Conservation (phyloP, 2,329 filamentous ascomycete genomes). For the Tolypocladium cylindrosporum region DNA sequence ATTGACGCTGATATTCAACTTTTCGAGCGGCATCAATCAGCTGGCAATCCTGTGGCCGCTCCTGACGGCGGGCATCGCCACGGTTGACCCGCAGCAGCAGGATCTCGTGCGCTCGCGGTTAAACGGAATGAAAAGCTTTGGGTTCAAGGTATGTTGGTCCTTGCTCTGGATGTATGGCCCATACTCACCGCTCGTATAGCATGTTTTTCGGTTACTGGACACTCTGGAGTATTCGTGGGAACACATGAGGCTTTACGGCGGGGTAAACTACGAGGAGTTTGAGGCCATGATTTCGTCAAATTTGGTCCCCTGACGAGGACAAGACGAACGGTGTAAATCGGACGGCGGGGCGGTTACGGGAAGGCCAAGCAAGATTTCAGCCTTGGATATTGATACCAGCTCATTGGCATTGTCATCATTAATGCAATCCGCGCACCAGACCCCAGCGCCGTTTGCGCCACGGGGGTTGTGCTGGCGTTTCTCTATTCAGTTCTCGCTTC, state of each 20-base stretch:
- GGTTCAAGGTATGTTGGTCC: constrained; percentile 1
- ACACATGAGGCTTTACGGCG: constrained; percentile 1
- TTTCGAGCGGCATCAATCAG: constrained; percentile 4
- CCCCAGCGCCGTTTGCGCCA: not conserved
- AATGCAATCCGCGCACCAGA: not conserved
- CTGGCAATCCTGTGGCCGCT: constrained; percentile 4
- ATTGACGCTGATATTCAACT: constrained; percentile 1
- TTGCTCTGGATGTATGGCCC: not conserved
- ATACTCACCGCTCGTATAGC: not conserved
- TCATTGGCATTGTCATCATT: not conserved
- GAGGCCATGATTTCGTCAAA: constrained; percentile 6
- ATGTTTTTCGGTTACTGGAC: constrained; percentile 6
- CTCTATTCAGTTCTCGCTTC: not conserved
- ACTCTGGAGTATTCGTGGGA: constrained; percentile 6
- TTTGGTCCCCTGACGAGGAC: constrained; percentile 4
- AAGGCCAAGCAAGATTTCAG: not conserved
- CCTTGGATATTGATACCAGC: not conserved
- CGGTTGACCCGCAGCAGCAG: constrained; percentile 1
- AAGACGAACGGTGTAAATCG: not conserved
- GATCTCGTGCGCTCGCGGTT: not conserved
- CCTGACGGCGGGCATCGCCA: constrained; percentile 4
- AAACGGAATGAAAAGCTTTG: constrained; percentile 2
- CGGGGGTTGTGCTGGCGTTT: not conserved
- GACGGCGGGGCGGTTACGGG: not conserved
- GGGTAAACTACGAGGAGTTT: constrained; percentile 3